A percentile compares a stretch with the other conserved stretches of the same genome.
phyloP scores from a whole-genome alignment of 805 yeast species.

The Maudiozyma pseudohumilis region DNA sequence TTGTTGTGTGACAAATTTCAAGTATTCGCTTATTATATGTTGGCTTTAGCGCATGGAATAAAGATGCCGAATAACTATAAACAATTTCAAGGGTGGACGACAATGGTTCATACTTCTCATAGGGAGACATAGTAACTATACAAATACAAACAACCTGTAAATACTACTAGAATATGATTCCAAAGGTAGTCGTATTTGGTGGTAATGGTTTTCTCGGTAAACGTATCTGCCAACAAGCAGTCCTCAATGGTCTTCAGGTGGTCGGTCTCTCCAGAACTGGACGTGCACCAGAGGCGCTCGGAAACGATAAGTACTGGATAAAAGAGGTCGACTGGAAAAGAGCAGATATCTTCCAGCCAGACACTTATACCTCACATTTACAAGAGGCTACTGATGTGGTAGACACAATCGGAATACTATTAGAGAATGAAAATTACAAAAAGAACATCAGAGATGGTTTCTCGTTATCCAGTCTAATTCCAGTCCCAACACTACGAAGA shows the following conservation, averaged over 20 bases:
- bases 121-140: too few relatives aligned
- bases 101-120: too few relatives aligned
- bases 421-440: slow-evolving; percentile 66
- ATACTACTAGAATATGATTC: slow-evolving; percentile 5
- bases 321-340: slow-evolving; percentile 51
- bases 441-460: slow-evolving; percentile 17
- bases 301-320: slow-evolving; percentile 37
- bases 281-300: slow-evolving; percentile 32
- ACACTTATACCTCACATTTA: slow-evolving; percentile 34
- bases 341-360: slow-evolving; percentile 61
- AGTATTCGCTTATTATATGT: too few relatives aligned
- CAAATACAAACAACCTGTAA: too few relatives aligned
- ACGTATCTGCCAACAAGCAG: slow-evolving; percentile 59
- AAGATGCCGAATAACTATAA: too few relatives aligned
- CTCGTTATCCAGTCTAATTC: slow-evolving; percentile 6
- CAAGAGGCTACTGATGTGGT: slow-evolving; percentile 46
- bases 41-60: too few relatives aligned
- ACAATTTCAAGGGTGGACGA: too few relatives aligned
- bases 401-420: slow-evolving; percentile 69
- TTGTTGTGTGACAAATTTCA: too few relatives aligned
- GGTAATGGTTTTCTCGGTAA: slow-evolving; percentile 79
- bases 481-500: slow-evolving; percentile 15
- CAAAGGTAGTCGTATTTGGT: slow-evolving; percentile 60
- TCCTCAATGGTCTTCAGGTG: slow-evolving; percentile 54
- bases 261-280: slow-evolving; percentile 63